A percentile compares a stretch with the other conserved stretches of the same genome.
Conservation (phyloP, 345 rosid species). For the Raphanus sativus region DNA sequence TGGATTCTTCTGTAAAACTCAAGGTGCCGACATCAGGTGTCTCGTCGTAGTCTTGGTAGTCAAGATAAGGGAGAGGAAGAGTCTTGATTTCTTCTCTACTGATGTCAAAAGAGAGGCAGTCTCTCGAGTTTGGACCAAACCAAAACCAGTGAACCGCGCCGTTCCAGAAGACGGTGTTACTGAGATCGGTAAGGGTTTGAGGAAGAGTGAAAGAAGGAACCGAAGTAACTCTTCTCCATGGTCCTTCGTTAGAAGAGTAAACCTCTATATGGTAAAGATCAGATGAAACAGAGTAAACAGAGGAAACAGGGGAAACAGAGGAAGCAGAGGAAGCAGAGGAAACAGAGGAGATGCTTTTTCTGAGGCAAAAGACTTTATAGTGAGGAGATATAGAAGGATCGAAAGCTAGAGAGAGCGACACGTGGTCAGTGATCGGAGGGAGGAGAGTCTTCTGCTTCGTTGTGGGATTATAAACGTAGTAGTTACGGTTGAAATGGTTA, state of each 20-base stretch:
- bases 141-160: constrained; percentile 48
- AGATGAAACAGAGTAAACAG: neutral
- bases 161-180: constrained; percentile 32
- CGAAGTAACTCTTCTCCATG: constrained; percentile 41
- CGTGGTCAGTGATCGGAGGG: constrained; percentile 18
- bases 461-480: constrained; percentile 50
- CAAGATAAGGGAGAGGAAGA: constrained; percentile 34
- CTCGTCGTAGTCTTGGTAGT: constrained; percentile 3
- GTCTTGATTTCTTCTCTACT: constrained; percentile 29
- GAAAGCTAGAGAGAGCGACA: constrained; percentile 40
- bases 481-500: constrained; percentile 27
- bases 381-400: constrained; percentile 47
- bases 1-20: constrained; percentile 33
- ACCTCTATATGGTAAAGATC: constrained; percentile 34
- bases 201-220: neutral
- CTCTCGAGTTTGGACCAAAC: constrained; percentile 13
- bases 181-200: neutral
- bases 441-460: constrained; percentile 40
- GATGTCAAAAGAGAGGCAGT: constrained; percentile 34
- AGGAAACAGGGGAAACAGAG: neutral
- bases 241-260: constrained; percentile 42
- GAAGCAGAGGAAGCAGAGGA: neutral
- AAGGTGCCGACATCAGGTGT: neutral
- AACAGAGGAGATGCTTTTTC: neutral
- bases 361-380: constrained; percentile 44